phyloP scores from a whole-genome alignment of 345 rosid species.

The Melaleuca quinquenervia region DNA sequence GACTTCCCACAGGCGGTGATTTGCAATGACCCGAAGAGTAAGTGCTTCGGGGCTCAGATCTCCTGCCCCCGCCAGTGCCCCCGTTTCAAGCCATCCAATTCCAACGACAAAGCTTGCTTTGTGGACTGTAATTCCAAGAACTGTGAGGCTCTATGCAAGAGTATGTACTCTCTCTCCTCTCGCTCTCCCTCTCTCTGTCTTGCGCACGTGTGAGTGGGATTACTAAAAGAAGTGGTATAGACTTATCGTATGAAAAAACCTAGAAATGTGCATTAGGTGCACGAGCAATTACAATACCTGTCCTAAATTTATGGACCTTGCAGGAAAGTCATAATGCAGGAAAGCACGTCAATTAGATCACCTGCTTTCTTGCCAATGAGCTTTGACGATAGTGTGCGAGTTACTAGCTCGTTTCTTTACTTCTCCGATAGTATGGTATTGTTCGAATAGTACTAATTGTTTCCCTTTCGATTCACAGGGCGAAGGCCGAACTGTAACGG shows the following conservation, averaged over 20 bases:
- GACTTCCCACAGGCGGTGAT: background rate
- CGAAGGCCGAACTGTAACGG: constrained; percentile 3
- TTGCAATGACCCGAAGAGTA: background rate
- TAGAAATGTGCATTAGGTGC: no score
- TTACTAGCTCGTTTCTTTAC: background rate
- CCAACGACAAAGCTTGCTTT: constrained; percentile 4
- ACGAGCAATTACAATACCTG: no score
- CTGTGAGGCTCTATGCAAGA: constrained; percentile 7
- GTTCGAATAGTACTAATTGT: background rate
- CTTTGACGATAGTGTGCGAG: no score
- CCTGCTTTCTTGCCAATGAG: no score
- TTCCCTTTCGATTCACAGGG: background rate
- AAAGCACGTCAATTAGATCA: no score
- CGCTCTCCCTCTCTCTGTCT: background rate
- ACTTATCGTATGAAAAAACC: no score
- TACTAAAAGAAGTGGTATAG: no score
- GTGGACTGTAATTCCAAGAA: background rate
- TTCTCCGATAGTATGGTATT: background rate
- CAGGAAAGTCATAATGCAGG: no score
- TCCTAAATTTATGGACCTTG: no score
- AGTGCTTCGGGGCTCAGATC: background rate
- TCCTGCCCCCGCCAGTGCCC: constrained; percentile 7
- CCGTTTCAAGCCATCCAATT: background rate
- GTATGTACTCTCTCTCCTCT: background rate
- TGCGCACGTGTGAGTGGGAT: background rate